Evolutionary conservation across 2,329 filamentous ascomycete genomes (phyloP).

Genomic region (Sphaerulina vaccinii): DNA sequence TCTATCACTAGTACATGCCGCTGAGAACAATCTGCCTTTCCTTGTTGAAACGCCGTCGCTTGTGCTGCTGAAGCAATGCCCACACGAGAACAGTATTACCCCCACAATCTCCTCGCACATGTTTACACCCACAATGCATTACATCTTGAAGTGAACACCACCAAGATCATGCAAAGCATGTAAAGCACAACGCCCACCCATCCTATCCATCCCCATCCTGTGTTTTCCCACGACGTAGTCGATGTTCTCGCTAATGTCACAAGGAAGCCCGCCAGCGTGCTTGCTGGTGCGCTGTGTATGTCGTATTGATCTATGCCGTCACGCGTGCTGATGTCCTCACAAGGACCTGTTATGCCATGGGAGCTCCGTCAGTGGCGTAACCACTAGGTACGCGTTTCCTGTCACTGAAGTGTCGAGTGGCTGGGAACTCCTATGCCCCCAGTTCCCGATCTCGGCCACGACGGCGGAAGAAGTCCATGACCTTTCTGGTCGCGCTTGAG

Average conservation of each 20-base stretch:
- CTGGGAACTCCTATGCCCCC: conserved; percentile 24
- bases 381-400: conserved; percentile 1
- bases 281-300: neutral
- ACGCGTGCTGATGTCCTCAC: neutral
- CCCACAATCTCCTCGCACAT: neutral
- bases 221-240: neutral
- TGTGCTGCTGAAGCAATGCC: conserved; percentile 13
- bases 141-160: neutral
- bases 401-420: conserved; percentile 19
- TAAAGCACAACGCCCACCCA: neutral
- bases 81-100: conserved; percentile 8
- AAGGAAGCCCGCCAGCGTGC: neutral
- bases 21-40: conserved; percentile 1
- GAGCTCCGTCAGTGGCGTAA: conserved; percentile 7
- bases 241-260: neutral
- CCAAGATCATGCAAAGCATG: neutral
- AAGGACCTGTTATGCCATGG: neutral
- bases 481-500: conserved; percentile 81
- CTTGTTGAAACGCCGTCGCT: conserved; percentile 8
- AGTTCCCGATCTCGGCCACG: conserved; percentile 65
- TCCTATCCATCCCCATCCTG: neutral
- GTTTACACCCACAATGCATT: conserved; percentile 9
- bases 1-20: conserved; percentile 8
- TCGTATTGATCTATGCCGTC: neutral
- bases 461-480: conserved; percentile 97